Percentiles rank a stretch among this genome's conserved stretches.
Evolutionary conservation across 225 moss, liverwort and hornwort species (phyloP).

Genomic region (Ulota crispa): DNA sequence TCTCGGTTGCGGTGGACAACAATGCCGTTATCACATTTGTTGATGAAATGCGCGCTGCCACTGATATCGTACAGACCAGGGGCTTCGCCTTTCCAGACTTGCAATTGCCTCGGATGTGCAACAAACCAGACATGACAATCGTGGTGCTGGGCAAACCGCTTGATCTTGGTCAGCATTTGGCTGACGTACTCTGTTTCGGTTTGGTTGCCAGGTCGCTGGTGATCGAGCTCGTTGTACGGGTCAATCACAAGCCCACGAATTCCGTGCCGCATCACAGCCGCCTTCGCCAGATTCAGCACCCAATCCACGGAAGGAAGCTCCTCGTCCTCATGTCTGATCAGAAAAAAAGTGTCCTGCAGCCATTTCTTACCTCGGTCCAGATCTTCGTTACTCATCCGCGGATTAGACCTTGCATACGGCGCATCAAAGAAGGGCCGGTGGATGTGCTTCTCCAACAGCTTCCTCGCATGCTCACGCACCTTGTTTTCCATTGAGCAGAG

Average conservation of each 20-base stretch:
- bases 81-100: slow-evolving; percentile 90
- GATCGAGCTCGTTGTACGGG: slow-evolving; percentile 99
- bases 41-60: slow-evolving; percentile 96
- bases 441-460: slow-evolving; percentile 86
- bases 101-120: slow-evolving; percentile 97
- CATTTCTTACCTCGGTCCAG: slow-evolving; percentile 78
- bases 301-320: slow-evolving; percentile 95
- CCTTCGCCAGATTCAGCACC: slow-evolving; percentile 95
- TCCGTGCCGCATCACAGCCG: slow-evolving; percentile 96
- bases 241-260: slow-evolving; percentile 98
- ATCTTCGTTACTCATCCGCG: slow-evolving; percentile 77
- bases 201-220: slow-evolving; percentile 91
- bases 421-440: slow-evolving; percentile 93
- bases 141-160: slow-evolving; percentile 97
- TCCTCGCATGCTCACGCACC: slow-evolving; percentile 96
- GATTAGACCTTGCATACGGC: slow-evolving; percentile 74
- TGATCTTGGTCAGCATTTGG: slow-evolving; percentile 96
- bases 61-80: slow-evolving; percentile 97
- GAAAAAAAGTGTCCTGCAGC: slow-evolving; percentile 80
- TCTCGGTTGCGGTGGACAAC: slow-evolving; percentile 96
- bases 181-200: slow-evolving; percentile 99
- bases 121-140: slow-evolving; percentile 99
- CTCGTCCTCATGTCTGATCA: slow-evolving; percentile 96
- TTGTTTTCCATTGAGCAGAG: slow-evolving; percentile 99
- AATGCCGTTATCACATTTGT: slow-evolving; percentile 97